These are phyloP conservation scores for Oryza meyeriana DNA, from an alignment of 176 grass and related monocot species.

Conservation along the genomic window DNA sequence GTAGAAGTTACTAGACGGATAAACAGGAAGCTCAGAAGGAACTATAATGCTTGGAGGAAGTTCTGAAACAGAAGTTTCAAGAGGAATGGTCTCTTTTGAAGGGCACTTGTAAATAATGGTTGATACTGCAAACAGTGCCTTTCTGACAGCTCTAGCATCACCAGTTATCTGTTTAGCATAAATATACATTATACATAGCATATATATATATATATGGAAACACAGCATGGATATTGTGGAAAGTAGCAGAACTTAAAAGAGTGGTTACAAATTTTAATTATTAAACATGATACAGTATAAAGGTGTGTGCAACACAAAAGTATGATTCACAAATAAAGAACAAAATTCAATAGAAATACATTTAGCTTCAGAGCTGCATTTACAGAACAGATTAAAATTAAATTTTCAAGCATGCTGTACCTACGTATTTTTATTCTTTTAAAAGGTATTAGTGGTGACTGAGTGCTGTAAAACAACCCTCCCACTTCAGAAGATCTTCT, in stretches of 20 bases:
- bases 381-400: not conserved
- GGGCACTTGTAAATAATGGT: slow-evolving; percentile 81
- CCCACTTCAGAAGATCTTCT: not conserved
- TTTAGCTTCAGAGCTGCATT: not conserved
- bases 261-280: not conserved
- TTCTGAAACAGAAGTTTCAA: slow-evolving; percentile 76
- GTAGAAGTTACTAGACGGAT: slow-evolving; percentile 64
- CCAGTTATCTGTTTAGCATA: slow-evolving; percentile 68
- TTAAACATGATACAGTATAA: slow-evolving; percentile 8
- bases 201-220: not conserved
- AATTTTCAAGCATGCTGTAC: not conserved
- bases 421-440: not conserved
- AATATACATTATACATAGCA: slow-evolving; percentile 26
- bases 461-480: not conserved
- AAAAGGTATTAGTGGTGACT: not conserved
- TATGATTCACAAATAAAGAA: not conserved
- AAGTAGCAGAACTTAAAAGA: slow-evolving; percentile 16
- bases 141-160: slow-evolving; percentile 70
- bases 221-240: slow-evolving; percentile 8
- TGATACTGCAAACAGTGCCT: slow-evolving; percentile 74
- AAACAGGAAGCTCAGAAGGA: slow-evolving; percentile 82
- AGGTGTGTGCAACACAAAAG: not conserved
- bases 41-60: slow-evolving; percentile 69
- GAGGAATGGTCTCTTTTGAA: slow-evolving; percentile 81
- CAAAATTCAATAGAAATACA: slow-evolving; percentile 14